Evolutionary conservation across 2,329 filamentous ascomycete genomes (phyloP).

Genomic region (Beauveria australis): DNA sequence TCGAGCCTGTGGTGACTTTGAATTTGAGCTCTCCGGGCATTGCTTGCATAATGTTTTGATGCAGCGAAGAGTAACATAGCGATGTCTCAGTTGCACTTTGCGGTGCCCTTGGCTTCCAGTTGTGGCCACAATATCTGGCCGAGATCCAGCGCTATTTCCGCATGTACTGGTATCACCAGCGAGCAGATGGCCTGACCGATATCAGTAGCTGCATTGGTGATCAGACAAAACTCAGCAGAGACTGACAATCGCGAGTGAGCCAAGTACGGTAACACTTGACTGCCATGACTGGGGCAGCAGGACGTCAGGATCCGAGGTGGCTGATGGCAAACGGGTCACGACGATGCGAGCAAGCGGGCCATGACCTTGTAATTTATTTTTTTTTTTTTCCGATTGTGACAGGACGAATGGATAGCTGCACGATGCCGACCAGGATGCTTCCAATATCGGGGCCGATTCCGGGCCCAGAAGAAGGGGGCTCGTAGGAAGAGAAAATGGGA

Average conservation of each 20-base stretch:
- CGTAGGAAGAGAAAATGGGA: not conserved
- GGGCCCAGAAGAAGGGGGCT: not conserved
- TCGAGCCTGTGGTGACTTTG: not conserved
- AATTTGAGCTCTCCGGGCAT: not conserved
- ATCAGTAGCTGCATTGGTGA: not conserved
- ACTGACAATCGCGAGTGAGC: not conserved
- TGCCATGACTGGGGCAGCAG: not conserved
- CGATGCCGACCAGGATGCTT: not conserved
- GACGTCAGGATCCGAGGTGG: not conserved
- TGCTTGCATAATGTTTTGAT: not conserved
- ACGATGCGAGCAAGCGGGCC: not conserved
- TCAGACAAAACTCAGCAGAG: not conserved
- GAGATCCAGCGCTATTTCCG: not conserved
- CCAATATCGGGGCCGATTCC: not conserved
- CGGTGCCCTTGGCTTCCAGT: not conserved
- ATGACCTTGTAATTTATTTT: not conserved
- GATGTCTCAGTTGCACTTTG: not conserved
- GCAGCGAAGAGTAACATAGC: not conserved
- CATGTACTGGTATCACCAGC: not conserved
- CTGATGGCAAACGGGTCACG: not conserved
- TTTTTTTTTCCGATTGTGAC: not conserved
- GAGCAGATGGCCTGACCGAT: not conserved
- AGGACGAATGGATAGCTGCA: not conserved
- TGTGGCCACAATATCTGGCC: not conserved
- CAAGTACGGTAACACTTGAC: not conserved